phyloP scores from a whole-genome alignment of 2,329 filamentous ascomycete species.

The Phaeomoniella chlamydospora region DNA sequence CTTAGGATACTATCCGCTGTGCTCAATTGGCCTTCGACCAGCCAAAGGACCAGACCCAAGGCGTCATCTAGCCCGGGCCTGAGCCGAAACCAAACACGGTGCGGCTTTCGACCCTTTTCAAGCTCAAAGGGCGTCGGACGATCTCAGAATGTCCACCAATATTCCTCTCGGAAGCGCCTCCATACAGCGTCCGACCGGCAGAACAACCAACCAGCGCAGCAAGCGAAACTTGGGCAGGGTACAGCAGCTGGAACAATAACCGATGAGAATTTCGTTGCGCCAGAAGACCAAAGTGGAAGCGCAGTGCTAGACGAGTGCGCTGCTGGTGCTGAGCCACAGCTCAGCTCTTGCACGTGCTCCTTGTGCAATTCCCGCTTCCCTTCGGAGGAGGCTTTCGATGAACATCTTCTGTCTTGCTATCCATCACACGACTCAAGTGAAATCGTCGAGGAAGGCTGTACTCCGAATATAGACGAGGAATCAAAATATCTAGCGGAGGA shows the following conservation, averaged over 20 bases:
- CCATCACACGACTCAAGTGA: neutral
- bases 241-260: neutral
- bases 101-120: no score
- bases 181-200: neutral
- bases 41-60: neutral
- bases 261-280: neutral
- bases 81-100: no score
- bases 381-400: neutral
- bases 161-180: neutral
- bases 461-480: neutral
- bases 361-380: neutral
- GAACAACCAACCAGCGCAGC: neutral
- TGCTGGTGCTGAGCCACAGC: no score
- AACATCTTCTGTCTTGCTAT: neutral
- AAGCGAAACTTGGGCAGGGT: neutral
- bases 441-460: neutral
- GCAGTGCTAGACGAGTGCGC: no score
- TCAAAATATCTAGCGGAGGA: neutral
- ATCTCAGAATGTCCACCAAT: neutral
- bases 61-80: no score
- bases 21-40: neutral
- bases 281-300: no score
- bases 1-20: neutral
- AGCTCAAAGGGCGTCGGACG: neutral
- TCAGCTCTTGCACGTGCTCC: no score